A percentile compares a stretch with the other conserved stretches of the same genome.
These are phyloP conservation scores for Fomitopsis schrenkii DNA, from an alignment of 1,284 basidiomycete species.

Conservation along the genomic window DNA sequence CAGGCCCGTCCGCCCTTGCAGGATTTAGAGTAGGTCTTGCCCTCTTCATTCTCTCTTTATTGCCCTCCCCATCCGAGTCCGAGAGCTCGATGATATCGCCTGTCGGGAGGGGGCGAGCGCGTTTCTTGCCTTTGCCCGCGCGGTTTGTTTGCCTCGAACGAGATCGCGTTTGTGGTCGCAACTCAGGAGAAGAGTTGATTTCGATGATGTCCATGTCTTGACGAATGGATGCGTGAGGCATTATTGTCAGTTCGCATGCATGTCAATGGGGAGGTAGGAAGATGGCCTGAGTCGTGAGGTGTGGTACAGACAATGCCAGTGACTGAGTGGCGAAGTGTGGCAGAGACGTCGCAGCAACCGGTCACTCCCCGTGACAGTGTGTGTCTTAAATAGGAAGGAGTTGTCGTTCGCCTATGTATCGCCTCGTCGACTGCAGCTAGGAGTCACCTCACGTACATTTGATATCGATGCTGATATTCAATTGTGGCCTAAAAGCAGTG, in stretches of 20 bases:
- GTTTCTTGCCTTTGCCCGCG: background rate
- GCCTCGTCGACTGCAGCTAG: background rate
- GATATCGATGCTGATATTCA: too few relatives aligned
- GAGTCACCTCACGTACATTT: too few relatives aligned
- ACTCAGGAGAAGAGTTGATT: constrained; percentile 4
- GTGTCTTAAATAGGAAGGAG: background rate
- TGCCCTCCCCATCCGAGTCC: constrained; percentile 13
- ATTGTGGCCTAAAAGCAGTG: background rate
- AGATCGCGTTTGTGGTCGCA: background rate
- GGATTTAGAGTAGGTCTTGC: background rate
- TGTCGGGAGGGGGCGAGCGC: background rate
- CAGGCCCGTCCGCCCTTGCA: background rate
- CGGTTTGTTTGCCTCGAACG: background rate
- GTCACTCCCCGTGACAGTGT: background rate
- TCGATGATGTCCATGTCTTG: constrained; percentile 4
- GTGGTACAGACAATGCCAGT: background rate
- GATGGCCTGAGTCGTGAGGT: background rate
- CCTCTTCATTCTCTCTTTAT: background rate
- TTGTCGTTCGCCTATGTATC: background rate
- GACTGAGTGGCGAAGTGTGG: background rate
- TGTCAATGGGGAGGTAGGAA: background rate
- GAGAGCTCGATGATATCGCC: constrained; percentile 19
- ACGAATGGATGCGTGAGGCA: background rate
- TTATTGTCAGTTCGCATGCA: background rate
- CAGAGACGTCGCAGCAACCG: background rate